Base-by-base conservation (phyloP, 768 basidiomycete species). In the Chalciporus pseudorubinellus region DNA sequence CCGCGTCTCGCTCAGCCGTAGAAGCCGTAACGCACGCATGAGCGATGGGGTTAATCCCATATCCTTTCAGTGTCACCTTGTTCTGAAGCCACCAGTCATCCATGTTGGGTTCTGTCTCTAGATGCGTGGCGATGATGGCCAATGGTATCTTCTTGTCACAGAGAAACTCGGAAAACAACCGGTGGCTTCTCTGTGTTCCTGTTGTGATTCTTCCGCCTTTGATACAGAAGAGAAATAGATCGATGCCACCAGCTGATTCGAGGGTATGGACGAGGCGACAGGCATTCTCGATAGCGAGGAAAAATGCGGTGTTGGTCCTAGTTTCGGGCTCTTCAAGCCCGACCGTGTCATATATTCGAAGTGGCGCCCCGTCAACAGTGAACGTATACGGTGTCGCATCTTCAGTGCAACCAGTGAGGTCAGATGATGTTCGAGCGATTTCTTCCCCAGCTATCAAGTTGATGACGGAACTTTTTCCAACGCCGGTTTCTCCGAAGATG, bases 141-240 rank as follows among this genome's bases (percentile, higher is more conserved):
- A 58, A 41, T 2, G 50, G 58, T 6, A 52, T 53, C 9, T 44
- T 24, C 20, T 39, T 38, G 2, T 7, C 53, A 21, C 59, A 55
- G 16, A 59, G 11, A 20, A 59, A 16, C 19, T 59, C 57, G 28
- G 22, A 38, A 33, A 59, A 59, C 19, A 59, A 14, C 20, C 49
- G 44, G 28, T 59, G 55, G 41, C 22, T 56, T 14, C 47, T 39
- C 19, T 59, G 59, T 31, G 31, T 22, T 0, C 50, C 28, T 2
- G 14, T 1, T 0, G 59, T 59, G 29, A 59, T n/a, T 8, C 59
- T 38, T 2, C 45, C 46, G 2, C 24, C 46, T 10, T 39, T 38
- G 28, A 59, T 22, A 26, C 59, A 59, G 42, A 59, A 59, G 1
- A 59, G 34, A 16, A 59, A 46, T 21, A 59, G 53, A 13, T 59